Evolutionary conservation across 495 filamentous ascomycete species (phyloP).

Genomic region (Letharia lupina): DNA sequence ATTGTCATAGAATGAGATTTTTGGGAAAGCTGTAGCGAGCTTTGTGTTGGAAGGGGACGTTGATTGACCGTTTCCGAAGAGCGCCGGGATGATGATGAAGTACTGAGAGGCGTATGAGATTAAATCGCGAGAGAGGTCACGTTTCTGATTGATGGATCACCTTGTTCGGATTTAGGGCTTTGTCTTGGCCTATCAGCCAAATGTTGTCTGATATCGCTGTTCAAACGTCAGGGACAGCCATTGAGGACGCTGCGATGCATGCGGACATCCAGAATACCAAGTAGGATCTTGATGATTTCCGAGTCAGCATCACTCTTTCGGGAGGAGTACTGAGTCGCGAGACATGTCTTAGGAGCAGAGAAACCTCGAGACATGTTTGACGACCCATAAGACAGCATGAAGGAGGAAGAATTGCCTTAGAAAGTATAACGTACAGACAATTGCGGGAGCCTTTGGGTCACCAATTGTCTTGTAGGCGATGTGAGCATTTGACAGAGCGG

Average conservation of each 20-base stretch:
- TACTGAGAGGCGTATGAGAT: slow-evolving; percentile 29
- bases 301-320: no score
- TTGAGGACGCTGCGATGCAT: not conserved
- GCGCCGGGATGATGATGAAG: slow-evolving; percentile 61
- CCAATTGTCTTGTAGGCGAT: slow-evolving; percentile 69
- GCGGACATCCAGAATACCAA: slow-evolving; percentile 56
- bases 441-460: slow-evolving; percentile 49
- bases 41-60: slow-evolving; percentile 59
- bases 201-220: slow-evolving; percentile 52
- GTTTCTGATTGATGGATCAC: not conserved
- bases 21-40: slow-evolving; percentile 47
- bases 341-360: no score
- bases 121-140: not conserved
- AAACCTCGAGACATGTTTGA: no score
- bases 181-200: slow-evolving; percentile 57
- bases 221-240: slow-evolving; percentile 1
- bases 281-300: slow-evolving; percentile 39
- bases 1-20: slow-evolving; percentile 59
- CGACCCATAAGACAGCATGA: no score
- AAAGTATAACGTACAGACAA: slow-evolving; percentile 37
- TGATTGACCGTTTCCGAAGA: slow-evolving; percentile 68
- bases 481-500: slow-evolving; percentile 46
- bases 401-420: no score
- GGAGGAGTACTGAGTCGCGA: no score
- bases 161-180: slow-evolving; percentile 49